A percentile compares a stretch with the other conserved stretches of the same genome.
Conservation (phyloP, 1,284 basidiomycete species). For the Cryptococcus sp. region DNA sequence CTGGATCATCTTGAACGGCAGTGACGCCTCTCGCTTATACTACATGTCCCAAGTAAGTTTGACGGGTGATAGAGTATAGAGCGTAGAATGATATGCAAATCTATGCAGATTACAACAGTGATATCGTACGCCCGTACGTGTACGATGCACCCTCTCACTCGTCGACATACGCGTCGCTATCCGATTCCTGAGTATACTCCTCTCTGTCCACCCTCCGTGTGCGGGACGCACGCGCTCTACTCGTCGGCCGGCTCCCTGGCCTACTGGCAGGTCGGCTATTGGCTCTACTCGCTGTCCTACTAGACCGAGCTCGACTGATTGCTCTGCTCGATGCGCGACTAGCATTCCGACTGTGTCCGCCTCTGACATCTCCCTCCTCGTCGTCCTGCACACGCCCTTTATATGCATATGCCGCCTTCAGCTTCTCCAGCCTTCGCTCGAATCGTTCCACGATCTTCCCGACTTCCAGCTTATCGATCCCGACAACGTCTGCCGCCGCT, state of each 20-base stretch:
- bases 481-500: conserved; percentile 33
- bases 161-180: neutral
- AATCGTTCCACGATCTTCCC: conserved; percentile 30
- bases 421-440: conserved; percentile 37
- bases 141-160: no score
- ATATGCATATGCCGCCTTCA: neutral
- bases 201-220: no score
- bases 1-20: conserved; percentile 45
- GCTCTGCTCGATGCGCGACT: neutral
- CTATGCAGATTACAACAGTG: no score
- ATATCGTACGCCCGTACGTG: no score
- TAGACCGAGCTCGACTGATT: neutral
- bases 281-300: neutral
- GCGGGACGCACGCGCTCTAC: neutral
- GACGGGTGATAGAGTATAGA: no score
- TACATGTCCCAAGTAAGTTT: no score
- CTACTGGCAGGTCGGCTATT: conserved; percentile 2
- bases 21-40: no score
- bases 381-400: neutral
- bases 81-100: no score
- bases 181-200: conserved; percentile 1
- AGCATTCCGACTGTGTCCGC: neutral
- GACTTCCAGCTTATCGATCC: conserved; percentile 28
- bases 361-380: neutral
- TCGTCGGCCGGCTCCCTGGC: neutral